Conservation (phyloP, 495 filamentous ascomycete species). For the Aspergillus asperescens region DNA sequence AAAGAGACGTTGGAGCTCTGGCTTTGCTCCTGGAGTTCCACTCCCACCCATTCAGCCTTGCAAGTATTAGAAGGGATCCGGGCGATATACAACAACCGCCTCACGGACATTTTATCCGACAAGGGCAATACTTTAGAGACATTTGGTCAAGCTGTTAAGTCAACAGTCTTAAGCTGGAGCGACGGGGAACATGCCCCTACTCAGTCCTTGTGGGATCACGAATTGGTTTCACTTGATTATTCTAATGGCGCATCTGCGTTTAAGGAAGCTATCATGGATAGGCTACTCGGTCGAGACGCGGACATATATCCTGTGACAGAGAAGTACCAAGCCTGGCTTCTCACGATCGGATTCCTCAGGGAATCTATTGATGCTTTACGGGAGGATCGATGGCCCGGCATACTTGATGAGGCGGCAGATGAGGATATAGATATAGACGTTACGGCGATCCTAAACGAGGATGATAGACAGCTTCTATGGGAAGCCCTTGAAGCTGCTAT, state of each 20-base stretch:
- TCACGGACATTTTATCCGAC: conserved; percentile 52
- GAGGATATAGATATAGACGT: conserved; percentile 59
- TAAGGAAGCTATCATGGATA: conserved; percentile 46
- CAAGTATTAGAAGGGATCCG: conserved; percentile 64
- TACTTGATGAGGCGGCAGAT: conserved; percentile 70
- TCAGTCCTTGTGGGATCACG: conserved; percentile 57
- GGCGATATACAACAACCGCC: conserved; percentile 58
- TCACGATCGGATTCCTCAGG: conserved; percentile 54
- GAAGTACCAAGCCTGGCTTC: conserved; percentile 64
- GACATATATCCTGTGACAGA: conserved; percentile 53
- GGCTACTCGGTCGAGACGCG: conserved; percentile 60
- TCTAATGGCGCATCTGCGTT: conserved; percentile 52
- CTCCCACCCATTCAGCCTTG: conserved; percentile 43
- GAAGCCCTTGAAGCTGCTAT: conserved; percentile 56
- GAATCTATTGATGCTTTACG: conserved; percentile 60
- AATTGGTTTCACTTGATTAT: conserved; percentile 47
- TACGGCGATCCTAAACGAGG: conserved; percentile 57
- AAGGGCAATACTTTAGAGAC: conserved; percentile 53
- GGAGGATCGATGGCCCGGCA: conserved; percentile 68
- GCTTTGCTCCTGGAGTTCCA: conserved; percentile 50
- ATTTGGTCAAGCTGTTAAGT: conserved; percentile 50
- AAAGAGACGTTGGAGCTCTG: conserved; percentile 67
- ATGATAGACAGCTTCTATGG: conserved; percentile 64
- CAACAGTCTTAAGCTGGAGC: conserved; percentile 50
- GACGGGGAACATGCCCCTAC: conserved; percentile 40